phyloP scores from a whole-genome alignment of 2,329 filamentous ascomycete species.

The Trichoderma atroviride region DNA sequence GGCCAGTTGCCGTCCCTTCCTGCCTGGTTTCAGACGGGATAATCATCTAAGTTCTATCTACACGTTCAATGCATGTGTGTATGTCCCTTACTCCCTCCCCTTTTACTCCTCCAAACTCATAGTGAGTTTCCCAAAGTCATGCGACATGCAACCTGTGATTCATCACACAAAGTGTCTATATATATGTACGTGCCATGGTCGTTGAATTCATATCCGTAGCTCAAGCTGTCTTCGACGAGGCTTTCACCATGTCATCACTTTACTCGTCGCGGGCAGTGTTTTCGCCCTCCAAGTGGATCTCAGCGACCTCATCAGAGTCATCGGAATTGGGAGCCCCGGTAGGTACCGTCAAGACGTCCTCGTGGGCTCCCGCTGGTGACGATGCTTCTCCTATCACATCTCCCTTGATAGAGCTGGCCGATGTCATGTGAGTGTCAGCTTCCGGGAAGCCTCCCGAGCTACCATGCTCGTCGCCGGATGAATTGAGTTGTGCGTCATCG shows the following conservation, averaged over 20 bases:
- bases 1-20: conserved; percentile 18
- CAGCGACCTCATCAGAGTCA: conserved; percentile 50
- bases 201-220: conserved; percentile 8
- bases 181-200: conserved; percentile 18
- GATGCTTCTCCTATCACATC: conserved; percentile 1
- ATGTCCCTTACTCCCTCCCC: neutral
- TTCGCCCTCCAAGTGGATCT: conserved; percentile 53
- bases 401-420: conserved; percentile 26
- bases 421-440: conserved; percentile 39
- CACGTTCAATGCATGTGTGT: neutral
- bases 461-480: conserved; percentile 42
- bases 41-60: conserved; percentile 29
- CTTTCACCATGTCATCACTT: conserved; percentile 2
- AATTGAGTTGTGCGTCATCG: conserved; percentile 49
- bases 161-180: conserved; percentile 7
- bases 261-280: neutral
- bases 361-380: conserved; percentile 29
- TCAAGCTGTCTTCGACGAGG: conserved; percentile 1
- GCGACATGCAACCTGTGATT: conserved; percentile 9
- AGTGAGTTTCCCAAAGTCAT: conserved; percentile 8
- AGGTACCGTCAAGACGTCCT: conserved; percentile 47
- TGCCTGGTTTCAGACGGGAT: conserved; percentile 23
- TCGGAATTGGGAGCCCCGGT: conserved; percentile 41
- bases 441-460: conserved; percentile 32
- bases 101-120: conserved; percentile 6